These are phyloP conservation scores for Rhizoclosmatium globosum DNA, from an alignment of 192 early-diverging fungal genomes.

Conservation along the genomic window DNA sequence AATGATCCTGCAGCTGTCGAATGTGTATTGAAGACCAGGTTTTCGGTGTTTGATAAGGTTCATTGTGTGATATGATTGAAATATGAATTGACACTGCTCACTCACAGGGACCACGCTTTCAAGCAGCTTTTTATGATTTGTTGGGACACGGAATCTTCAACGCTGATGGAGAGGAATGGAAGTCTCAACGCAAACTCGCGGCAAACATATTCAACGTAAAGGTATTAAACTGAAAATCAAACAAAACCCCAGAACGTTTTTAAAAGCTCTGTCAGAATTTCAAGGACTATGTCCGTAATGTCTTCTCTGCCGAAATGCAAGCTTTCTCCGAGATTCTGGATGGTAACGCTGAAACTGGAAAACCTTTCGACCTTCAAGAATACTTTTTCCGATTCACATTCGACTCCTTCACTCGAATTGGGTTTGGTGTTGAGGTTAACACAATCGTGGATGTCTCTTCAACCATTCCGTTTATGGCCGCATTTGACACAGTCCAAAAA, in stretches of 20 bases:
- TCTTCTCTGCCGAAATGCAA: slow-evolving; percentile 45
- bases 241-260: too few species aligned
- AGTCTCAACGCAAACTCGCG: slow-evolving; percentile 62
- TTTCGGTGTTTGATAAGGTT: slow-evolving; percentile 49
- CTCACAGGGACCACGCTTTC: neutral
- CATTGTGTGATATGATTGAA: neutral
- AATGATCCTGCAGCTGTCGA: slow-evolving; percentile 48
- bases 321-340: slow-evolving; percentile 32
- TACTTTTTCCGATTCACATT: slow-evolving; percentile 50
- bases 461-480: slow-evolving; percentile 36
- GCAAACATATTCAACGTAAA: slow-evolving; percentile 56
- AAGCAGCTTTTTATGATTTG: neutral
- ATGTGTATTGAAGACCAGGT: slow-evolving; percentile 46
- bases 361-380: slow-evolving; percentile 46
- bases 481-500: slow-evolving; percentile 44
- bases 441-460: neutral
- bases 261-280: slow-evolving; percentile 36
- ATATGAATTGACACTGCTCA: neutral
- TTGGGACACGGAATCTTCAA: too few species aligned
- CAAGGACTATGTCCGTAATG: slow-evolving; percentile 40
- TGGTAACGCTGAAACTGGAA: neutral
- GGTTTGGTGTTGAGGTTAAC: slow-evolving; percentile 41
- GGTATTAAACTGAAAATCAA: neutral
- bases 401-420: slow-evolving; percentile 49
- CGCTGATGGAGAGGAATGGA: slow-evolving; percentile 75